Percentiles rank a stretch among this genome's conserved stretches.
Conservation (phyloP, 2,329 filamentous ascomycete species). For the Mariannaea elegans region DNA sequence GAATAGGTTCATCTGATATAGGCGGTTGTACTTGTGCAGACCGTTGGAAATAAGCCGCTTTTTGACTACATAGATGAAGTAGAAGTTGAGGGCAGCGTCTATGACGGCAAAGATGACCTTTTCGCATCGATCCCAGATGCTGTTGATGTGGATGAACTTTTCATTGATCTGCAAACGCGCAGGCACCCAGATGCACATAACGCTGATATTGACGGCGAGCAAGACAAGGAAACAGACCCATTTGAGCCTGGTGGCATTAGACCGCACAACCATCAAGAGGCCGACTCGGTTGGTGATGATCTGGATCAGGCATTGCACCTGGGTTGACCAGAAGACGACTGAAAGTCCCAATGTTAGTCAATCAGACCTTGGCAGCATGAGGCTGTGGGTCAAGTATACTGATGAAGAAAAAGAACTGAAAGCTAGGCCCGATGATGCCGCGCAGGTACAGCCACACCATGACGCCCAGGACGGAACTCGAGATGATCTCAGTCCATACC, state of each 20-base stretch:
- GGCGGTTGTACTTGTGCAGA: constrained; percentile 57
- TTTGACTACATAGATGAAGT: constrained; percentile 55
- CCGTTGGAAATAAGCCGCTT: constrained; percentile 56
- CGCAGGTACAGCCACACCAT: constrained; percentile 35
- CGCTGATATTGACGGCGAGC: constrained; percentile 56
- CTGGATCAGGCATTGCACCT: constrained; percentile 55
- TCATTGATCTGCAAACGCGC: constrained; percentile 52
- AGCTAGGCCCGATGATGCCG: constrained; percentile 42
- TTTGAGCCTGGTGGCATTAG: constrained; percentile 46
- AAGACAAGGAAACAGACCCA: constrained; percentile 53
- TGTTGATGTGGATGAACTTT: constrained; percentile 52
- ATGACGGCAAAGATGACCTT: constrained; percentile 58
- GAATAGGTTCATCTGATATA: constrained; percentile 43
- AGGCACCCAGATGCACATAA: constrained; percentile 61
- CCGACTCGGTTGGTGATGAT: constrained; percentile 61
- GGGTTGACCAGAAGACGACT: constrained; percentile 46
- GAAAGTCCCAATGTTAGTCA: background rate
- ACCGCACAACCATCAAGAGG: constrained; percentile 53
- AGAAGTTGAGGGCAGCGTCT: constrained; percentile 56
- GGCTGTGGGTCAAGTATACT: constrained; percentile 19
- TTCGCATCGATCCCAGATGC: constrained; percentile 58
- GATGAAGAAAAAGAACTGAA: constrained; percentile 36
- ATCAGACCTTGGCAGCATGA: too few relatives aligned
- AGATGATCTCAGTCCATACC: constrained; percentile 33
- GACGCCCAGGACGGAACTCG: constrained; percentile 31